Evolutionary conservation across 176 grass and related monocot genomes (phyloP).

Genomic region (Cocos nucifera): DNA sequence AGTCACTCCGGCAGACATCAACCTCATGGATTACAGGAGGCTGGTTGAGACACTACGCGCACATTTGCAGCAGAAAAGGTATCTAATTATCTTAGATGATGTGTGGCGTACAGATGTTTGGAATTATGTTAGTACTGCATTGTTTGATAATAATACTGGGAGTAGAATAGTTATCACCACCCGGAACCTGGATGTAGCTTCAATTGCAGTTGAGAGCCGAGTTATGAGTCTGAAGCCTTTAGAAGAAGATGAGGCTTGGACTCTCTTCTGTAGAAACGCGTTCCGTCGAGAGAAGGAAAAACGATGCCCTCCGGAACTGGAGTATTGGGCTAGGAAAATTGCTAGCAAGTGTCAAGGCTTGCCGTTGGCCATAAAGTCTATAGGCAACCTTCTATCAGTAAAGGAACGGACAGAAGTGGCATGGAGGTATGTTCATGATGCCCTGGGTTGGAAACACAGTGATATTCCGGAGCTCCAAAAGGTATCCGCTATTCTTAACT

Average conservation of each 20-base stretch:
- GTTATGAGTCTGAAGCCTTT: slow-evolving; percentile 17
- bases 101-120: slow-evolving; percentile 50
- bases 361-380: slow-evolving; percentile 14
- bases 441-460: slow-evolving; percentile 19
- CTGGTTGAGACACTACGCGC: not conserved
- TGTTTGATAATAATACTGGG: slow-evolving; percentile 18
- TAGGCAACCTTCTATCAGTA: slow-evolving; percentile 29
- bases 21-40: not conserved
- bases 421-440: slow-evolving; percentile 27
- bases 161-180: slow-evolving; percentile 53
- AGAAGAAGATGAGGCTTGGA: slow-evolving; percentile 16
- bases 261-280: slow-evolving; percentile 8
- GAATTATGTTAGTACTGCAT: slow-evolving; percentile 27
- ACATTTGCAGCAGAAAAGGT: slow-evolving; percentile 27
- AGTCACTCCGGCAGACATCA: not conserved
- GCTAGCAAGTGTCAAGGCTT: slow-evolving; percentile 20
- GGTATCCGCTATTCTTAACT: slow-evolving; percentile 25
- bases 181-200: slow-evolving; percentile 31
- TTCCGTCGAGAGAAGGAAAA: slow-evolving; percentile 4
- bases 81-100: slow-evolving; percentile 63
- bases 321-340: slow-evolving; percentile 14
- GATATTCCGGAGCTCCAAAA: slow-evolving; percentile 21
- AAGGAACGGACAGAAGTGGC: slow-evolving; percentile 10
- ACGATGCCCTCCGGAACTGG: slow-evolving; percentile 19
- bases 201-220: slow-evolving; percentile 18